phyloP scores from a whole-genome alignment of 768 basidiomycete species.

The Lactarius quietus region DNA sequence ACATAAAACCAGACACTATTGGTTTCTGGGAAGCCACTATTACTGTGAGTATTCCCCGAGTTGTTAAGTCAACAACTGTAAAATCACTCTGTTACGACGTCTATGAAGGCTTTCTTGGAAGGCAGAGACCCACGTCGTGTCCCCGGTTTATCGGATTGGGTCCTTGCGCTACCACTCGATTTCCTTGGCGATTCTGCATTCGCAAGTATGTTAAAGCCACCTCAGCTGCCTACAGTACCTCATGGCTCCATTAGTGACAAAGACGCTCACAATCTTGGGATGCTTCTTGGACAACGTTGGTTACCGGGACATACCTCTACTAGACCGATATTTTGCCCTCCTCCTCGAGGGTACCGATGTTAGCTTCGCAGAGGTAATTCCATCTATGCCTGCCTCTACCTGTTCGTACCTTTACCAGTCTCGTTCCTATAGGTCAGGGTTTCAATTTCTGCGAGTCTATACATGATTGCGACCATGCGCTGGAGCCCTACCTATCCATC shows the following conservation, averaged over 20 bases:
- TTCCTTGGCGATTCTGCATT: slow-evolving; percentile 86
- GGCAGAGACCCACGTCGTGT: slow-evolving; percentile 80
- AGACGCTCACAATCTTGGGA: slow-evolving; percentile 63
- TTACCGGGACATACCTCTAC: slow-evolving; percentile 59
- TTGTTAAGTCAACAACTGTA: neutral
- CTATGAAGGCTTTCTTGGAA: slow-evolving; percentile 40
- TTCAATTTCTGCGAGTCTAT: slow-evolving; percentile 19
- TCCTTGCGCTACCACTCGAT: slow-evolving; percentile 71
- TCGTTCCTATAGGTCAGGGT: slow-evolving; percentile 10
- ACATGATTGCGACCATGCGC: slow-evolving; percentile 22
- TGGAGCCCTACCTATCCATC: slow-evolving; percentile 24
- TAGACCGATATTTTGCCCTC: slow-evolving; percentile 65
- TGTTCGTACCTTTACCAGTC: neutral
- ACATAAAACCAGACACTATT: slow-evolving; percentile 84
- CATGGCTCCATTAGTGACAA: slow-evolving; percentile 55
- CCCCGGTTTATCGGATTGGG: slow-evolving; percentile 70
- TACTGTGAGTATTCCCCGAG: slow-evolving; percentile 39
- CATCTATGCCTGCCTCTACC: slow-evolving; percentile 9
- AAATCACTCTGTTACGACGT: neutral
- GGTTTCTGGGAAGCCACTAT: slow-evolving; percentile 70
- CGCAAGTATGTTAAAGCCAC: slow-evolving; percentile 51
- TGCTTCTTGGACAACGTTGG: slow-evolving; percentile 64
- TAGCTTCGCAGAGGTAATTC: slow-evolving; percentile 74
- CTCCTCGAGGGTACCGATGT: slow-evolving; percentile 76
- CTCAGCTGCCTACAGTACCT: slow-evolving; percentile 12